Percentiles rank a stretch among this genome's conserved stretches.
phyloP scores from a whole-genome alignment of 371 early-diverging fungal species.

The Parasitella parasitica region DNA sequence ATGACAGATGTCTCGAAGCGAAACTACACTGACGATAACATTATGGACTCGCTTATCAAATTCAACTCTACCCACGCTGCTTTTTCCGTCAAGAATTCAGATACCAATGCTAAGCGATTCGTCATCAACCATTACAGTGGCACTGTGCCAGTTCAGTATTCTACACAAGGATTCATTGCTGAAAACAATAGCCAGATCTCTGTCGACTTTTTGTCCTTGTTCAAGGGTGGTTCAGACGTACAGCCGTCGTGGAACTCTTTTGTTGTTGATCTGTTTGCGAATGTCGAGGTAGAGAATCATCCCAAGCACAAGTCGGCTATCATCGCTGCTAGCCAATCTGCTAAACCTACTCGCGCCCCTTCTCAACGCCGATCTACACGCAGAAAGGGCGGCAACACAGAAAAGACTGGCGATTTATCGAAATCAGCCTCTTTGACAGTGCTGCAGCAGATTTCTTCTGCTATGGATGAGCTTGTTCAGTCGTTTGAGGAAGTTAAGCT shows the following conservation, averaged over 20 bases:
- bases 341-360: slow-evolving; percentile 55
- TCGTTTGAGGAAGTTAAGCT: slow-evolving; percentile 80
- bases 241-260: slow-evolving; percentile 58
- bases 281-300: slow-evolving; percentile 58
- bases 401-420: slow-evolving; percentile 13
- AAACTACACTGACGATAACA: slow-evolving; percentile 38
- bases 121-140: slow-evolving; percentile 80
- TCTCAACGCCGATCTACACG: slow-evolving; percentile 37
- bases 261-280: slow-evolving; percentile 41
- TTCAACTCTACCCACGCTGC: slow-evolving; percentile 45
- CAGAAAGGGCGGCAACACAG: slow-evolving; percentile 14
- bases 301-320: slow-evolving; percentile 57
- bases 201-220: slow-evolving; percentile 83
- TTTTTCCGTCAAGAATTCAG: slow-evolving; percentile 43
- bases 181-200: slow-evolving; percentile 70
- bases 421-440: slow-evolving; percentile 6
- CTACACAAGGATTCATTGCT: slow-evolving; percentile 71
- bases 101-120: slow-evolving; percentile 56
- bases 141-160: slow-evolving; percentile 65
- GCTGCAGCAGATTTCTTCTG: slow-evolving; percentile 69
- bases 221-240: slow-evolving; percentile 59
- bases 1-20: slow-evolving; percentile 44
- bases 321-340: slow-evolving; percentile 53
- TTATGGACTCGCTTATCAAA: slow-evolving; percentile 46
- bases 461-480: slow-evolving; percentile 76